These are phyloP conservation scores for Dryas drummondii DNA, from an alignment of 306 rosid species.

Conservation along the genomic window DNA sequence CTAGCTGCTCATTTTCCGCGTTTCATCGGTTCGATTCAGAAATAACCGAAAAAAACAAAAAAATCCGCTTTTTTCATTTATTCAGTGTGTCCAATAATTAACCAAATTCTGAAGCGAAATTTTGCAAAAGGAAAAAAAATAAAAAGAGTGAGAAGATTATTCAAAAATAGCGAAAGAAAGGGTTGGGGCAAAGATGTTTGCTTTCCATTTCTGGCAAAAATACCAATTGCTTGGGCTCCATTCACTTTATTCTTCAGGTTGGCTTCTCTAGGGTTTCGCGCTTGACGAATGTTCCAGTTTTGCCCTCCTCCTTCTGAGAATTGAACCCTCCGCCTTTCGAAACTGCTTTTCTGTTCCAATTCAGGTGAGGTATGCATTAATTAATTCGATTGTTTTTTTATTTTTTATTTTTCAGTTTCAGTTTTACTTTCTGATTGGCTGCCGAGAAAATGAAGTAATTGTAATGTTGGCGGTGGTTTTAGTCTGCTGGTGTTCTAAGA, in stretches of 20 bases:
- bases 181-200: conserved; percentile 12
- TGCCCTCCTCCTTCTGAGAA: not conserved
- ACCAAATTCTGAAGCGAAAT: not conserved
- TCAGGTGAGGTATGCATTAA: conserved; percentile 10
- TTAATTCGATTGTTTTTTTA: not conserved
- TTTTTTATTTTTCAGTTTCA: not conserved
- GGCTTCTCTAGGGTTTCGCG: conserved; percentile 16
- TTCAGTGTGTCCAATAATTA: too few relatives aligned
- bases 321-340: not conserved
- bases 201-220: conserved; percentile 8
- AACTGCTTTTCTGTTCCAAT: conserved; percentile 4
- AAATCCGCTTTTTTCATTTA: not conserved
- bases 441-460: conserved; percentile 16
- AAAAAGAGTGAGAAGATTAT: not conserved
- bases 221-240: not conserved
- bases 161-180: not conserved
- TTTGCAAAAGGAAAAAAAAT: not conserved
- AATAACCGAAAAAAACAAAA: too few relatives aligned
- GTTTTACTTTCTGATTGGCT: conserved; percentile 8
- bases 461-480: conserved; percentile 20
- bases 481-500: not conserved
- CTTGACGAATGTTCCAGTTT: conserved; percentile 8
- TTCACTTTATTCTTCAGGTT: conserved; percentile 5
- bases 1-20: not conserved
- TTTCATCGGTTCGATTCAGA: too few relatives aligned